A percentile compares a stretch with the other conserved stretches of the same genome.
phyloP scores from a whole-genome alignment of 495 filamentous ascomycete species.

The Penicillium longicatenatum region DNA sequence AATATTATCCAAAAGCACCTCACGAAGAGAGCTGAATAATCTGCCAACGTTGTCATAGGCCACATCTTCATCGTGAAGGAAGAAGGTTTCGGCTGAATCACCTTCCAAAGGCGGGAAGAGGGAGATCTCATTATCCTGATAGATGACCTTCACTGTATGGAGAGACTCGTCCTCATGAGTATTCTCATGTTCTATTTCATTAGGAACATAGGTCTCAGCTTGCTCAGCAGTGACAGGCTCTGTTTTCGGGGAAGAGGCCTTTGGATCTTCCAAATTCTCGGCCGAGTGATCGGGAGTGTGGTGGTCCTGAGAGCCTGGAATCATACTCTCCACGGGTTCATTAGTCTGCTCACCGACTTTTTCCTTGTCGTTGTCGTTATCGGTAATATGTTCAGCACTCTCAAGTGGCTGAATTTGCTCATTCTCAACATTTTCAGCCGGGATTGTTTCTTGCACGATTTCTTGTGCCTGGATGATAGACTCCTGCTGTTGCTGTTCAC shows the following conservation, averaged over 20 bases:
- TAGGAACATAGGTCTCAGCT: slow-evolving; percentile 10
- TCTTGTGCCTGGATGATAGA: slow-evolving; percentile 5
- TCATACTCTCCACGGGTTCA: slow-evolving; percentile 19
- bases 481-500: neutral
- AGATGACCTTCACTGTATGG: slow-evolving; percentile 61
- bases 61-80: slow-evolving; percentile 67
- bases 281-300: slow-evolving; percentile 7
- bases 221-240: slow-evolving; percentile 9
- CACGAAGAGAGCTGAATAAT: slow-evolving; percentile 65
- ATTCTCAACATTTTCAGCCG: neutral
- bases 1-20: slow-evolving; percentile 67
- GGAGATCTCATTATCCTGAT: slow-evolving; percentile 67
- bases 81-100: slow-evolving; percentile 69
- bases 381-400: neutral
- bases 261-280: slow-evolving; percentile 9
- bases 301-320: slow-evolving; percentile 12
- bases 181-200: slow-evolving; percentile 16
- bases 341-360: slow-evolving; percentile 29
- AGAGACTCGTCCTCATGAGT: slow-evolving; percentile 24
- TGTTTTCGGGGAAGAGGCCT: slow-evolving; percentile 3
- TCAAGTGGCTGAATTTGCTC: neutral
- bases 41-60: slow-evolving; percentile 57
- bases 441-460: neutral
- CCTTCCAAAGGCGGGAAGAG: slow-evolving; percentile 68
- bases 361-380: slow-evolving; percentile 4